Conservation (phyloP, 164 flowering plant genomes). For the Tinospora cordifolia region DNA sequence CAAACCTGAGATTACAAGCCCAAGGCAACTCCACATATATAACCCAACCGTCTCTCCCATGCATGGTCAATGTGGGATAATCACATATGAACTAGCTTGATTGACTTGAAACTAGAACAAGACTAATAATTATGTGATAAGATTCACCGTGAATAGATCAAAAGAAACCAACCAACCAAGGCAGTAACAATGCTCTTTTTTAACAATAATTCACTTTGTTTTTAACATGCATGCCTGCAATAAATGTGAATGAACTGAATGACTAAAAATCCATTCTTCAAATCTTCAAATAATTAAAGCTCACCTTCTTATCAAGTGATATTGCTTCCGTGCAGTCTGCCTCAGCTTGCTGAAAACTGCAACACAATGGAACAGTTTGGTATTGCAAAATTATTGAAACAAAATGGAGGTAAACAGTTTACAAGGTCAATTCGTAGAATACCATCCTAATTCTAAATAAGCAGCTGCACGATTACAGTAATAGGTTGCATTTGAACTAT, state of each 20-base stretch:
- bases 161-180: too few relatives aligned
- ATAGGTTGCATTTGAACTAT: conserved; percentile 58
- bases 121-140: too few relatives aligned
- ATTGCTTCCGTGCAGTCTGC: conserved; percentile 81
- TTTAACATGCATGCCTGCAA: too few relatives aligned
- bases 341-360: conserved; percentile 90
- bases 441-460: conserved; percentile 87
- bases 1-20: too few relatives aligned
- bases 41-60: too few relatives aligned
- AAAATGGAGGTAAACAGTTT: background rate
- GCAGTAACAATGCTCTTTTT: too few relatives aligned
- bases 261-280: background rate
- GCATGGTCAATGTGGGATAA: too few relatives aligned
- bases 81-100: too few relatives aligned
- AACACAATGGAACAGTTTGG: conserved; percentile 14
- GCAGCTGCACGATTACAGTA: conserved; percentile 91
- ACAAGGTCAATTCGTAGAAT: conserved; percentile 2
- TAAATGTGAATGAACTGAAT: background rate
- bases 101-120: too few relatives aligned
- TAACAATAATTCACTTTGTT: too few relatives aligned
- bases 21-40: too few relatives aligned
- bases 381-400: background rate
- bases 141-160: too few relatives aligned
- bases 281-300: background rate
- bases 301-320: conserved; percentile 83